Evolutionary conservation across 2,329 filamentous ascomycete genomes (phyloP).

Genomic region (Acrocalymma vagum): DNA sequence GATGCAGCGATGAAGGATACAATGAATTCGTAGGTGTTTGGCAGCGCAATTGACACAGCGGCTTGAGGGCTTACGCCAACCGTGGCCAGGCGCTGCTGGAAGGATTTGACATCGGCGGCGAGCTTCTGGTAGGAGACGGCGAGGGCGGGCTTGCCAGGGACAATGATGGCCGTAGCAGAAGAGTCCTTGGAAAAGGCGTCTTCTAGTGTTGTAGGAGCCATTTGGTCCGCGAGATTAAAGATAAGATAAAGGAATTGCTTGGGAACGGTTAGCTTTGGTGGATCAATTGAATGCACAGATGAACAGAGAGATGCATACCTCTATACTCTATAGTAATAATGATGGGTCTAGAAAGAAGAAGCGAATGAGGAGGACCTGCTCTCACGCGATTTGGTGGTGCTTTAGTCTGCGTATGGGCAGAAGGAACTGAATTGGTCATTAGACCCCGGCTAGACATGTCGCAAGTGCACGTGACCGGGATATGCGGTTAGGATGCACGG

Average conservation of each 20-base stretch:
- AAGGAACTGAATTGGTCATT: no score
- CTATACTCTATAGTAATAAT: no score
- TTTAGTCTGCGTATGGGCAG: no score
- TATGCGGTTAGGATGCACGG: no score
- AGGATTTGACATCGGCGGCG: slow-evolving; percentile 69
- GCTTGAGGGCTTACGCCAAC: slow-evolving; percentile 74
- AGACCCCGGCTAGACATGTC: no score
- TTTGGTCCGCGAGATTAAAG: slow-evolving; percentile 31
- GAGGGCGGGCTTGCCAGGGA: slow-evolving; percentile 73
- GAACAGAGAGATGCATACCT: no score
- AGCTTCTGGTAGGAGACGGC: slow-evolving; percentile 76
- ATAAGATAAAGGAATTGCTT: slow-evolving; percentile 6
- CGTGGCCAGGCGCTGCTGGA: slow-evolving; percentile 80
- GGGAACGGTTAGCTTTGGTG: background rate
- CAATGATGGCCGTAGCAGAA: slow-evolving; percentile 71
- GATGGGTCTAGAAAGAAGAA: no score
- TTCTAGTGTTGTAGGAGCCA: slow-evolving; percentile 66
- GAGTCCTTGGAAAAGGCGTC: slow-evolving; percentile 64
- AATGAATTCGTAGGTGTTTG: slow-evolving; percentile 89
- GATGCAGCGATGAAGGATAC: slow-evolving; percentile 84
- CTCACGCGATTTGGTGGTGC: no score
- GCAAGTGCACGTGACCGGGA: no score
- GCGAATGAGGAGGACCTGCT: no score
- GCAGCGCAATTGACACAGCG: slow-evolving; percentile 82
- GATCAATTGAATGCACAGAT: no score